A percentile compares a stretch with the other conserved stretches of the same genome.
Evolutionary conservation across 495 filamentous ascomycete species (phyloP).

Genomic region (Aspergillus egyptiacus): DNA sequence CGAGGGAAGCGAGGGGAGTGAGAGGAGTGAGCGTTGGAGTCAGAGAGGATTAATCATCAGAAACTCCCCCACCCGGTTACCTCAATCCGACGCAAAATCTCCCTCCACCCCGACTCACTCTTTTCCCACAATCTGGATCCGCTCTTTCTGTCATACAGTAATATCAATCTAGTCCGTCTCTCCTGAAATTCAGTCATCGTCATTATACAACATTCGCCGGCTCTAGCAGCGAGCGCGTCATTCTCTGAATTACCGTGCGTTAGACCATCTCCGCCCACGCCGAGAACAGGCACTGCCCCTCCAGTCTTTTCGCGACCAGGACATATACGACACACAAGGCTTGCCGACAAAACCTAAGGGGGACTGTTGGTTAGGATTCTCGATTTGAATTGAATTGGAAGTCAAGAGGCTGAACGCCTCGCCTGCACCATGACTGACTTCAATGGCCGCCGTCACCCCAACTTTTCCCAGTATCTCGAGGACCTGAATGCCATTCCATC

Average conservation of each 20-base stretch:
- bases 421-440: slow-evolving; percentile 56
- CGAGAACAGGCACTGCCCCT: slow-evolving; percentile 1
- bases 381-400: background rate
- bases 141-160: slow-evolving; percentile 13
- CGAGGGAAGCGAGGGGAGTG: no score
- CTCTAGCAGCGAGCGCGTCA: background rate
- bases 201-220: background rate
- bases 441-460: slow-evolving; percentile 66
- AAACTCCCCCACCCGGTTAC: slow-evolving; percentile 2
- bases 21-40: background rate
- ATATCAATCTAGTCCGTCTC: slow-evolving; percentile 3
- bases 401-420: slow-evolving; percentile 12
- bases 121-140: slow-evolving; percentile 11
- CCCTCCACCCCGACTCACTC: slow-evolving; percentile 1
- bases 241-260: background rate
- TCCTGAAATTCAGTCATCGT: background rate
- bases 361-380: background rate
- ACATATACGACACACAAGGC: background rate
- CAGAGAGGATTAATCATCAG: background rate
- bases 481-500: slow-evolving; percentile 75
- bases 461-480: slow-evolving; percentile 82
- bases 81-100: slow-evolving; percentile 9
- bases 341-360: background rate
- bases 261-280: background rate
- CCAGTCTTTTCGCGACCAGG: background rate